Percentiles rank a stretch among this genome's conserved stretches.
These are phyloP conservation scores for Coccomyxa sp. DNA, from an alignment of 139 green algal species.

Conservation along the genomic window DNA sequence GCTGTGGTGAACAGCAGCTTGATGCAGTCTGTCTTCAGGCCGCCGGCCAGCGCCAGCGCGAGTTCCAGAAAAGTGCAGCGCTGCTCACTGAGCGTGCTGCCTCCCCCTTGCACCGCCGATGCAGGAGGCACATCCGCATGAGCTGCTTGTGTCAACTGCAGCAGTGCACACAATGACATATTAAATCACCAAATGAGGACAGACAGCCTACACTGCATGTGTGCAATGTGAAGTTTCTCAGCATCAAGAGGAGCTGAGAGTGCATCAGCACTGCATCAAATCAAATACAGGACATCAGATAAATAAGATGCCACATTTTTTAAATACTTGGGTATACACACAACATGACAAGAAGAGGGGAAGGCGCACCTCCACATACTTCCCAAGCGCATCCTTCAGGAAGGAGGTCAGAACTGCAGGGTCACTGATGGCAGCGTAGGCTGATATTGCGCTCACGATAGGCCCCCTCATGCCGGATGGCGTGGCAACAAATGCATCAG, in stretches of 20 bases:
- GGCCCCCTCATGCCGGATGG: conserved; percentile 40
- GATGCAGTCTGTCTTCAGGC: conserved; percentile 56
- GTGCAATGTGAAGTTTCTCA: too few relatives aligned
- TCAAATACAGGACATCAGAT: too few relatives aligned
- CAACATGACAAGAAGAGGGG: neutral
- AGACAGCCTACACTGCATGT: too few relatives aligned
- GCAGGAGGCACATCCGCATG: conserved; percentile 40
- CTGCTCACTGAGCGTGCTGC: conserved; percentile 44
- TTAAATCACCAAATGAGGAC: too few relatives aligned
- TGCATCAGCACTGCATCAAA: too few relatives aligned
- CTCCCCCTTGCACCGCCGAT: conserved; percentile 58
- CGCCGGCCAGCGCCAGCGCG: conserved; percentile 59
- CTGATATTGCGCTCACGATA: conserved; percentile 52
- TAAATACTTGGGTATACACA: too few relatives aligned
- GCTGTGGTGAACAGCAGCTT: conserved; percentile 63
- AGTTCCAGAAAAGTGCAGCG: conserved; percentile 85
- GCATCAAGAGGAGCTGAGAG: too few relatives aligned
- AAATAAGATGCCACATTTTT: too few relatives aligned
- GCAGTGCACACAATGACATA: neutral
- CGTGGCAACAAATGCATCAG: conserved; percentile 70
- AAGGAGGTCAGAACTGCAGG: conserved; percentile 37
- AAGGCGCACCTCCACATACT: conserved; percentile 51
- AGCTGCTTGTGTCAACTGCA: conserved; percentile 51
- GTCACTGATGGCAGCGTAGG: conserved; percentile 58
- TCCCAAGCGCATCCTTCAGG: conserved; percentile 67